A percentile compares a stretch with the other conserved stretches of the same genome.
These are phyloP conservation scores for Aeschynomene evenia DNA, from an alignment of 306 rosid species.

Conservation along the genomic window DNA sequence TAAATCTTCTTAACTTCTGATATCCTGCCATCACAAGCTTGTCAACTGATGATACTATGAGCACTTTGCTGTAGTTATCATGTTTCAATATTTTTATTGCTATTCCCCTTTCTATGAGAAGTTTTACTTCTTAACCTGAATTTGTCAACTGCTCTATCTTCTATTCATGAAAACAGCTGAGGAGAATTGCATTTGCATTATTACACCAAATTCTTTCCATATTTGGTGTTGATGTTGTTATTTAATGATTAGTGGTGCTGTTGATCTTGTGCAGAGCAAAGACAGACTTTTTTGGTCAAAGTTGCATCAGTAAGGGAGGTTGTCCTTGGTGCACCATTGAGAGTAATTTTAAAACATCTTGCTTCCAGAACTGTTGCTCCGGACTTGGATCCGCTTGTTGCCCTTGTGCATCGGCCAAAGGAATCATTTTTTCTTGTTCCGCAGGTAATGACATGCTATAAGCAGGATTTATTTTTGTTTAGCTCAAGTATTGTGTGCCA, in stretches of 20 bases:
- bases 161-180: not conserved
- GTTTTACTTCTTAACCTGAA: constrained; percentile 21
- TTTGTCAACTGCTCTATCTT: constrained; percentile 3
- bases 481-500: not conserved
- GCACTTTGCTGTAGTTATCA: not conserved
- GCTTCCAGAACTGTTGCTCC: constrained; percentile 57
- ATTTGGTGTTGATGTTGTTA: constrained; percentile 24
- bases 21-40: constrained; percentile 45
- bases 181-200: not conserved
- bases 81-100: not conserved
- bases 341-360: constrained; percentile 71
- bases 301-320: constrained; percentile 90
- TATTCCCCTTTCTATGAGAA: not conserved
- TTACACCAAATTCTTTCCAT: not conserved
- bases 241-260: constrained; percentile 24
- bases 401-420: constrained; percentile 87
- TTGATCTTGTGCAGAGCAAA: constrained; percentile 64
- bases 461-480: not conserved
- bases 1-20: constrained; percentile 42
- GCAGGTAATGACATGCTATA: constrained; percentile 42
- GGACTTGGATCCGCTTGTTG: constrained; percentile 54
- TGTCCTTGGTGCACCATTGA: constrained; percentile 93
- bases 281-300: constrained; percentile 69
- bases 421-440: constrained; percentile 87
- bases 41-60: constrained; percentile 30